A percentile compares a stretch with the other conserved stretches of the same genome.
phyloP scores from a whole-genome alignment of 257 asterid species.

The Misopates orontium region DNA sequence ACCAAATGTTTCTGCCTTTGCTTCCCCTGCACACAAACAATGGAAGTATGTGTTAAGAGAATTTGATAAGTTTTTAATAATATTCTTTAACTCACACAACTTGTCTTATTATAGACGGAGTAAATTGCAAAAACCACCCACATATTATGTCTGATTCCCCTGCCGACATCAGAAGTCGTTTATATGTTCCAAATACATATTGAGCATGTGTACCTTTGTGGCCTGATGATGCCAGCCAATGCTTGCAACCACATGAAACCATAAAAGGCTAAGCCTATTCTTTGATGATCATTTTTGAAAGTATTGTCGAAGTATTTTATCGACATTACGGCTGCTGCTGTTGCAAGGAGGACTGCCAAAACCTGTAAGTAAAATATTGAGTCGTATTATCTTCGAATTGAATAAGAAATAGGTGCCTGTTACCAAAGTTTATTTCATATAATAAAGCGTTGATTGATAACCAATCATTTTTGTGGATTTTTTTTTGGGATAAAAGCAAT shows the following conservation, averaged over 20 bases:
- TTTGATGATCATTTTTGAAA: slow-evolving; percentile 77
- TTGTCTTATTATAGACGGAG: too few relatives aligned
- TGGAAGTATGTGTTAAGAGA: too few relatives aligned
- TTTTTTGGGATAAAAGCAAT: background rate
- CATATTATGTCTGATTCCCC: too few relatives aligned
- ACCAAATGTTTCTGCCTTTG: slow-evolving; percentile 70
- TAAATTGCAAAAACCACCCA: too few relatives aligned
- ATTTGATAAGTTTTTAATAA: too few relatives aligned
- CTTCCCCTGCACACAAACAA: slow-evolving; percentile 57
- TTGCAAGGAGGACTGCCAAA: slow-evolving; percentile 60
- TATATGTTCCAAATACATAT: background rate
- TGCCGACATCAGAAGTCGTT: too few relatives aligned
- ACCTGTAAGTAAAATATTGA: slow-evolving; percentile 47
- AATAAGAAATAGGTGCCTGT: too few relatives aligned
- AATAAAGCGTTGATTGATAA: background rate
- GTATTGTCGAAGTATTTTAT: slow-evolving; percentile 68
- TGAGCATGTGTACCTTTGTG: slow-evolving; percentile 53
- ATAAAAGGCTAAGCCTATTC: slow-evolving; percentile 73
- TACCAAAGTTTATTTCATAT: background rate
- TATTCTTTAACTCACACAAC: too few relatives aligned
- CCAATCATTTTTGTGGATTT: slow-evolving; percentile 16
- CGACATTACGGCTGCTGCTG: slow-evolving; percentile 74
- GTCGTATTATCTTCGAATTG: slow-evolving; percentile 10
- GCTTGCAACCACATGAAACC: slow-evolving; percentile 71
- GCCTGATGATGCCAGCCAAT: slow-evolving; percentile 63